Percentiles rank a stretch among this genome's conserved stretches.
Evolutionary conservation across 306 rosid species (phyloP).

Genomic region (Vachellia pachyceras): DNA sequence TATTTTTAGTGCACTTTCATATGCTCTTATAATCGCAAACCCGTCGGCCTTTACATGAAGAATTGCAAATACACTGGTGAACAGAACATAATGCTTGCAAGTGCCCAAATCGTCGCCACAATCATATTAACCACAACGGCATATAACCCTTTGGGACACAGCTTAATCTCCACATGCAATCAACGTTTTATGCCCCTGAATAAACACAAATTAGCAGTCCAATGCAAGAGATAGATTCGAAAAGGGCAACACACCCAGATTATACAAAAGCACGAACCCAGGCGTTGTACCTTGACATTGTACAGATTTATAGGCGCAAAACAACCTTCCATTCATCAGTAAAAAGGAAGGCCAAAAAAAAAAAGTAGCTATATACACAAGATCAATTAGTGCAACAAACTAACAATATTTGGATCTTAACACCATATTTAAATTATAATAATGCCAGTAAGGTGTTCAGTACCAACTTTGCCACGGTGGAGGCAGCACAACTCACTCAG

Average conservation of each 20-base stretch:
- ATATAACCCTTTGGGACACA: not conserved
- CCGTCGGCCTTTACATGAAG: not conserved
- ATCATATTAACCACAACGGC: not conserved
- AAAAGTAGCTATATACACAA: not conserved
- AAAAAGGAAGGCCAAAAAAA: not conserved
- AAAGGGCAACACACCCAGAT: not conserved
- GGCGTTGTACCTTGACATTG: not conserved
- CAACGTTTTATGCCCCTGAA: not conserved
- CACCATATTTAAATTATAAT: not conserved
- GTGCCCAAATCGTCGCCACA: no score
- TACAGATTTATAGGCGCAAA: not conserved
- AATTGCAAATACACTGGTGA: no score
- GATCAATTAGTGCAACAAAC: not conserved
- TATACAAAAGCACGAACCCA: not conserved
- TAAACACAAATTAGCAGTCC: not conserved
- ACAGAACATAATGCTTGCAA: no score
- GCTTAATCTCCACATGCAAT: not conserved
- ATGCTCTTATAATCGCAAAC: not conserved
- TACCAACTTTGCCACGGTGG: not conserved
- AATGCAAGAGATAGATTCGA: not conserved
- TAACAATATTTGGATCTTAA: not conserved
- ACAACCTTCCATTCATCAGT: not conserved
- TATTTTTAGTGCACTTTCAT: not conserved
- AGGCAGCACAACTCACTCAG: constrained; percentile 39
- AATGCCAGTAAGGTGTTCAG: not conserved